Conservation (phyloP, 306 rosid species). For the apple (Malus domestica) region ASM211411v1 NC_041797.1:5561001-5561500, state of each 20-base stretch:
- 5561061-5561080: background rate
- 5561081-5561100: background rate
- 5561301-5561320: background rate
- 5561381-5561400: background rate
- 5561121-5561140: background rate
- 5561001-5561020: background rate
- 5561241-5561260: background rate
- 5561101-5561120: background rate
- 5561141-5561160: background rate
- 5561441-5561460: background rate
- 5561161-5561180: background rate
- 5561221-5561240: background rate
- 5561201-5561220: background rate
- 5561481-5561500: background rate
- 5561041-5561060: slow-evolving; percentile 7
- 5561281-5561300: background rate
- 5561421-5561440: background rate
- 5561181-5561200: background rate
- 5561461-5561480: background rate
- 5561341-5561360: background rate
- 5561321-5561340: background rate
- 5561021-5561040: background rate
- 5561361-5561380: background rate
- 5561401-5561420: background rate
- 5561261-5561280: background rate